Evolutionary conservation across 1,139 yeast genomes (phyloP), one percentile per base, ranked within the genome.

Genomic region (Kodamaea plutei): DNA sequence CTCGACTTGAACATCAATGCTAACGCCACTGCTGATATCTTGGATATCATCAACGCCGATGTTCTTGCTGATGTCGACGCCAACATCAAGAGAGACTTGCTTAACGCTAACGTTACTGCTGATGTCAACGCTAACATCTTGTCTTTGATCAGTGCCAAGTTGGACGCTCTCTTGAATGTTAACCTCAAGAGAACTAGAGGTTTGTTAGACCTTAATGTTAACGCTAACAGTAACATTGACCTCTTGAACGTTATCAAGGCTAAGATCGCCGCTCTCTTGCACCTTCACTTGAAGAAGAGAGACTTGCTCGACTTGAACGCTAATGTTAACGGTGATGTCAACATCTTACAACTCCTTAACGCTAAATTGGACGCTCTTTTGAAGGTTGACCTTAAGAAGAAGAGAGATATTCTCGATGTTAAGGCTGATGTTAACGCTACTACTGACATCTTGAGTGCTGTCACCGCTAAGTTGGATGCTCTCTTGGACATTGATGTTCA

Each of bases 351-450:
- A 12, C 11, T 22, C 14, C n/a, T 28, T 16, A 26, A 30, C 11
- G 20, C 30, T 9, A 14, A 26, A 7, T 23, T 44, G 18, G 45
- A 41, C 31, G 37, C 38, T 20, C 37, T 34, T 18, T 15, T 28
- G 24, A 22, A 25, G 28, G 36, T 41, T 29, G 23, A 30, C 25
- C 30, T 31, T 14, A 18, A 23, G 22, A 19, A 16, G 10, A 18
- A 28, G 38, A 44, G 51, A 39, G 34, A 37, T 17, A 20, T 31
- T 11, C 16, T 16, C 24, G 46, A 38, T 22, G 31, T 38, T 25
- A 41, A 40, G 24, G 50, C 40, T 24, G 36, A 33, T 20, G 40
- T 34, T 22, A 45, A 20, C 12, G 47, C 37, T 25, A 33, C 28
- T 17, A 35, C 38, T 27, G 36, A 34, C 19, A 32, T 32, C 17